These are phyloP conservation scores for Nicotiana sylvestris DNA, from an alignment of 257 asterid species.

Conservation along the genomic window DNA sequence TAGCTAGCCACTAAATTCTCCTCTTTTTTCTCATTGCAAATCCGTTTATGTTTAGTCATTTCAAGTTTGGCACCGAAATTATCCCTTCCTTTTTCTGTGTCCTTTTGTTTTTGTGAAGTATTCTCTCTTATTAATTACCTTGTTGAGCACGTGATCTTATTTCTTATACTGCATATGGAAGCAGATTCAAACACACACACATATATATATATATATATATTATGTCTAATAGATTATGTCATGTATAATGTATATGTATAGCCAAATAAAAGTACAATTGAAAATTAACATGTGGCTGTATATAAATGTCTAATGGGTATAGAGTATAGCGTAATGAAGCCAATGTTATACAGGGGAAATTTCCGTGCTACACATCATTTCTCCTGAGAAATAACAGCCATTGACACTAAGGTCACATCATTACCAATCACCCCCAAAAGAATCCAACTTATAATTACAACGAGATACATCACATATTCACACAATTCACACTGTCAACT, in stretches of 20 bases:
- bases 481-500: not conserved
- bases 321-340: not conserved
- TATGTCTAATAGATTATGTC: not conserved
- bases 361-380: not conserved
- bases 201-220: too few species aligned
- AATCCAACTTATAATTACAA: not conserved
- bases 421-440: not conserved
- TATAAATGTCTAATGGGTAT: not conserved
- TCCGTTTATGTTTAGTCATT: slow-evolving; percentile 4
- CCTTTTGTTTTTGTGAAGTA: not conserved
- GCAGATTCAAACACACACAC: not conserved
- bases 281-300: not conserved
- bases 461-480: not conserved
- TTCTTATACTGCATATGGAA: not conserved
- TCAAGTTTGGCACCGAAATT: slow-evolving; percentile 16
- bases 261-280: not conserved
- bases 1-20: not conserved
- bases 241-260: not conserved
- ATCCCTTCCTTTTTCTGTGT: not conserved
- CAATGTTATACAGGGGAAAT: too few species aligned
- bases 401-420: not conserved
- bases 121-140: not conserved
- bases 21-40: not conserved
- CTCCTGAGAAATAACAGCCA: not conserved
- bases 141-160: not conserved